Evolutionary conservation across 352 stramenopile species (phyloP).

Genomic region (Phytophthora boehmeriae): DNA sequence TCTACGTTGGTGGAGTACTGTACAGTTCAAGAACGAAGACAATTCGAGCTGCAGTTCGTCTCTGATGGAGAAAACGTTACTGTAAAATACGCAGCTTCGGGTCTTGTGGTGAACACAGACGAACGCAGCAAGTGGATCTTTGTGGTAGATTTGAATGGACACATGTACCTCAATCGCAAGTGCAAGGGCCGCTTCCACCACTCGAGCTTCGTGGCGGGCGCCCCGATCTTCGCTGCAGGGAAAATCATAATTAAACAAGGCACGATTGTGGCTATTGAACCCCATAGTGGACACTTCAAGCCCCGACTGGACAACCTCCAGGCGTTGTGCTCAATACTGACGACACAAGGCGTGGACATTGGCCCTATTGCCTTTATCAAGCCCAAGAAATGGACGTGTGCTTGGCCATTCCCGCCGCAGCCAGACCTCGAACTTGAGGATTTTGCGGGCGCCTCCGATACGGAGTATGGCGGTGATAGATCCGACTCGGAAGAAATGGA

Average conservation of each 20-base stretch:
- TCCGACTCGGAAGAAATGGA: slow-evolving; percentile 43
- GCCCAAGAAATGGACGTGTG: slow-evolving; percentile 71
- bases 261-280: slow-evolving; percentile 64
- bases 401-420: slow-evolving; percentile 58
- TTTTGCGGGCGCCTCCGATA: slow-evolving; percentile 44
- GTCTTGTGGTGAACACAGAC: slow-evolving; percentile 56
- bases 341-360: slow-evolving; percentile 44
- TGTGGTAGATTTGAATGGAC: slow-evolving; percentile 49
- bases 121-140: slow-evolving; percentile 81
- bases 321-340: slow-evolving; percentile 48
- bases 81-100: slow-evolving; percentile 45
- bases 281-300: slow-evolving; percentile 81
- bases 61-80: slow-evolving; percentile 5
- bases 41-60: slow-evolving; percentile 55
- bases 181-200: slow-evolving; percentile 77
- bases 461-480: slow-evolving; percentile 46
- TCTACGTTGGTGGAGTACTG: slow-evolving; percentile 64
- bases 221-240: slow-evolving; percentile 63
- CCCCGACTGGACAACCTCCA: slow-evolving; percentile 54
- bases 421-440: slow-evolving; percentile 45
- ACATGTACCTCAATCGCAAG: slow-evolving; percentile 75
- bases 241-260: slow-evolving; percentile 71
- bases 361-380: slow-evolving; percentile 58
- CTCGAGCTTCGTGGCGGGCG: slow-evolving; percentile 76
- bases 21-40: slow-evolving; percentile 36